Evolutionary conservation across 2,329 filamentous ascomycete species (phyloP).

Genomic region (Triangularia setosa): DNA sequence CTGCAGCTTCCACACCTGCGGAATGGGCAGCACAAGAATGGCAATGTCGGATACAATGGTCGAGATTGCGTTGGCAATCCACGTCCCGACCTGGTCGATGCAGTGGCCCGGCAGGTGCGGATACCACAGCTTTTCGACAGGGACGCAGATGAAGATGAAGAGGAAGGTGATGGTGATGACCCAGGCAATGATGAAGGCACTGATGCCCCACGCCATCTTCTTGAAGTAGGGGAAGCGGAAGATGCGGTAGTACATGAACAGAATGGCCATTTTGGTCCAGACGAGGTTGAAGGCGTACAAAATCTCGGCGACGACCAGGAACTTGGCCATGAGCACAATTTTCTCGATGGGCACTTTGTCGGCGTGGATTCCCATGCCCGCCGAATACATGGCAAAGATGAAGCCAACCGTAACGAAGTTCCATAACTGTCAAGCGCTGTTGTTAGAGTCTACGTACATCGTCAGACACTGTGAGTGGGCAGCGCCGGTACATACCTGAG

Average conservation of each 20-base stretch:
- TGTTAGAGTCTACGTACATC: neutral
- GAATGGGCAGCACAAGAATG: constrained; percentile 20
- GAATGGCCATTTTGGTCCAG: constrained; percentile 20
- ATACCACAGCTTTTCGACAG: constrained; percentile 19
- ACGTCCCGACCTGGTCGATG: constrained; percentile 18
- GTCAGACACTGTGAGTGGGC: neutral
- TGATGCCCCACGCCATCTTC: constrained; percentile 25
- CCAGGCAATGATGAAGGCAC: constrained; percentile 22
- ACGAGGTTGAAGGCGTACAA: constrained; percentile 21
- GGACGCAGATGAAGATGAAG: constrained; percentile 19
- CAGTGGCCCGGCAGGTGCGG: constrained; percentile 12
- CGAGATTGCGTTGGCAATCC: constrained; percentile 20
- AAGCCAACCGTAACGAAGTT: constrained; percentile 15
- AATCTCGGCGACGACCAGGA: constrained; percentile 19
- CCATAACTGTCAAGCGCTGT: constrained; percentile 7
- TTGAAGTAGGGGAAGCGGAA: constrained; percentile 24
- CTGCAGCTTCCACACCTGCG: constrained; percentile 31
- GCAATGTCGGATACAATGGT: constrained; percentile 18
- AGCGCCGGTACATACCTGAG: constrained; percentile 37
- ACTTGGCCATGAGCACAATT: constrained; percentile 15
- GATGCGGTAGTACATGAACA: constrained; percentile 26
- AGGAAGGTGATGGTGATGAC: constrained; percentile 15
- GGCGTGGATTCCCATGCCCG: constrained; percentile 21
- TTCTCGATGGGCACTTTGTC: constrained; percentile 11
- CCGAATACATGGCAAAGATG: constrained; percentile 20